These are phyloP conservation scores for Gigaspora rosea DNA, from an alignment of 192 early-diverging fungal genomes.

Conservation along the genomic window DNA sequence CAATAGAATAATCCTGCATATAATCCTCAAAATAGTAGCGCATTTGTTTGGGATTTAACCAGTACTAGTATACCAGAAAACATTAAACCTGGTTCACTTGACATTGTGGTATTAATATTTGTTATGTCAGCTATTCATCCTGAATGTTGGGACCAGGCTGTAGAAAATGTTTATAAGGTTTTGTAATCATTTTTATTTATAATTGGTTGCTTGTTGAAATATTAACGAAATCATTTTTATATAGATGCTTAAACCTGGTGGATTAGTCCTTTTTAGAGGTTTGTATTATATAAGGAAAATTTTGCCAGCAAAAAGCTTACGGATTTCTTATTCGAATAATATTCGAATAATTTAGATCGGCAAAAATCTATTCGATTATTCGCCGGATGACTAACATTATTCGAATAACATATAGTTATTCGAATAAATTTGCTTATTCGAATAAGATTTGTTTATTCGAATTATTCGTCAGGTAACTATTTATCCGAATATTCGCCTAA, in stretches of 20 bases:
- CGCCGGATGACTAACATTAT: too few relatives aligned
- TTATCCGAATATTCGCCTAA: too few relatives aligned
- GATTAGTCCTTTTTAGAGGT: constrained; percentile 57
- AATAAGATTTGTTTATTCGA: too few relatives aligned
- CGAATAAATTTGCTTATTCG: too few relatives aligned
- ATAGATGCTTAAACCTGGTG: constrained; percentile 83
- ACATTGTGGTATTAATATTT: constrained; percentile 91
- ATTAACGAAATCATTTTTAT: neutral
- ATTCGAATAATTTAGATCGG: too few relatives aligned
- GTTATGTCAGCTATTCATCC: constrained; percentile 92
- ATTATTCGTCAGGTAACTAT: too few relatives aligned
- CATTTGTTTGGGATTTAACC: constrained; percentile 96
- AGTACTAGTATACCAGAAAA: constrained; percentile 62
- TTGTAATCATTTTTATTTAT: neutral
- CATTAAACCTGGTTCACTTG: constrained; percentile 57
- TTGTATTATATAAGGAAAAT: neutral
- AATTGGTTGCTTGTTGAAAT: neutral
- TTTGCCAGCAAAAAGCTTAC: neutral
- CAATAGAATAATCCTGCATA: constrained; percentile 63
- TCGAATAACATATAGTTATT: too few relatives aligned
- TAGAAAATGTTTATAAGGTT: constrained; percentile 78
- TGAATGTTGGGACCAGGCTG: constrained; percentile 78
- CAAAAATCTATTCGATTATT: too few relatives aligned
- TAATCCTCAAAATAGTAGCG: constrained; percentile 67
- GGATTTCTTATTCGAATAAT: too few relatives aligned